A percentile compares a stretch with the other conserved stretches of the same genome.
Conservation (phyloP, 1,284 basidiomycete species). For the Ustilago loliicola region DNA sequence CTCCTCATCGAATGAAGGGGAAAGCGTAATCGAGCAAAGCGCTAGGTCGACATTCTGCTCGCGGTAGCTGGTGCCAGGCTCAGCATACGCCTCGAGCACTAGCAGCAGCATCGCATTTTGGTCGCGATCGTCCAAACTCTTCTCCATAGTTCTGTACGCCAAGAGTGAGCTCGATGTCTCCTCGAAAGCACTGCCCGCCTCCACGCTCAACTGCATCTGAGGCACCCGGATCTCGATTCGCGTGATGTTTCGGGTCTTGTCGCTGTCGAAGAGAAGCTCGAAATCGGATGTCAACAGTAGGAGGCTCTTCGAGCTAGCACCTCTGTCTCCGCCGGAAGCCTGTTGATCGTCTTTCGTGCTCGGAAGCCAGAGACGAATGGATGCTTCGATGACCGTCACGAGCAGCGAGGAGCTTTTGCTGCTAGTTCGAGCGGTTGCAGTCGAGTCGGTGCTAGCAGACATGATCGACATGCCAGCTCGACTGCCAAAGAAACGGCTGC, state of each 20-base stretch:
- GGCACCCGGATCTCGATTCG: conserved; percentile 35
- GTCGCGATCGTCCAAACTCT: conserved; percentile 22
- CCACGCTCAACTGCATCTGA: conserved; percentile 30
- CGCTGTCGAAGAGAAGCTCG: conserved; percentile 38
- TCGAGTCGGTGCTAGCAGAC: conserved; percentile 53
- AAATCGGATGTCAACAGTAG: conserved; percentile 32
- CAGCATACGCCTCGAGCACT: conserved; percentile 78
- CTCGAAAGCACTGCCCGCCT: conserved; percentile 13
- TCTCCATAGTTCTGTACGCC: conserved; percentile 38
- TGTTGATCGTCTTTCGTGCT: not conserved
- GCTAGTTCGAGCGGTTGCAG: conserved; percentile 29
- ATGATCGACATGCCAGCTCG: conserved; percentile 48
- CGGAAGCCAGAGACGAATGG: conserved; percentile 40
- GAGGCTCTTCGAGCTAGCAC: conserved; percentile 26
- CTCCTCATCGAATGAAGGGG: conserved; percentile 76
- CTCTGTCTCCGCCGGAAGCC: not conserved
- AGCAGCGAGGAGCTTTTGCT: conserved; percentile 32
- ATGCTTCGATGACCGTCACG: conserved; percentile 32
- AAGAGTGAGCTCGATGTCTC: conserved; percentile 25
- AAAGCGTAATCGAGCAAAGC: conserved; percentile 78
- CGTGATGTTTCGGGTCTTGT: conserved; percentile 39
- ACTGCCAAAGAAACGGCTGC: conserved; percentile 60
- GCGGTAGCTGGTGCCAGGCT: conserved; percentile 80
- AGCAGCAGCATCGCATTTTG: conserved; percentile 75
- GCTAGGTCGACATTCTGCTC: conserved; percentile 80